Conservation (phyloP, 1,284 basidiomycete species). For the Waitea zeae region DNA sequence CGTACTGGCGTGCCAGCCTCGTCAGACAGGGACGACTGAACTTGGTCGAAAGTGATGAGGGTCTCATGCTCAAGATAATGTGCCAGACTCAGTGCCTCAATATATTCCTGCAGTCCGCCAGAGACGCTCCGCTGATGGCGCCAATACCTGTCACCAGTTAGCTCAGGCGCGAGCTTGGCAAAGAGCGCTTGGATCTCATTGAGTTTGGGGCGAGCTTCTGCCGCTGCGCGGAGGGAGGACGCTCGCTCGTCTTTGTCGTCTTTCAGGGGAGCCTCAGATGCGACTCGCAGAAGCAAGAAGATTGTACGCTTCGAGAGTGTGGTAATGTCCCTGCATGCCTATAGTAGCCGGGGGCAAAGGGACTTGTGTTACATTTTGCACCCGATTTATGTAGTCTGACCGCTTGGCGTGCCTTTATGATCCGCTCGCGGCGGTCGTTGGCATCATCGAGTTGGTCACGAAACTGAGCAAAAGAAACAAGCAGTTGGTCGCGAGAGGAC, state of each 20-base stretch:
- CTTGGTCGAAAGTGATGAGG: conserved; percentile 54
- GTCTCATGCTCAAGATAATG: conserved; percentile 67
- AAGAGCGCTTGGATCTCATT: conserved; percentile 55
- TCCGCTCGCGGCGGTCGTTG: conserved; percentile 60
- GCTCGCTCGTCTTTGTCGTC: conserved; percentile 19
- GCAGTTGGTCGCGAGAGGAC: conserved; percentile 10
- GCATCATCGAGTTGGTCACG: conserved; percentile 57
- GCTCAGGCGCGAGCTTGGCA: conserved; percentile 41
- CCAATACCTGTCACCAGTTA: conserved; percentile 66
- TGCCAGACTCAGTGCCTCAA: conserved; percentile 83
- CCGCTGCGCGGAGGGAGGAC: conserved; percentile 24
- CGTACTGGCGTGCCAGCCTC: conserved; percentile 41
- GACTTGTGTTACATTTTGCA: conserved; percentile 2
- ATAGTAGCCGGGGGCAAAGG: too few relatives aligned
- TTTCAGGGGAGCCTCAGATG: too few relatives aligned
- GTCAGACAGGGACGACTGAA: conserved; percentile 48
- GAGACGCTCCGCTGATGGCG: conserved; percentile 64
- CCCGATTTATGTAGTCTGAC: too few relatives aligned
- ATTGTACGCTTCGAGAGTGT: conserved; percentile 91
- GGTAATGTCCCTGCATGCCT: conserved; percentile 77
- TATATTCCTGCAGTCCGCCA: conserved; percentile 77
- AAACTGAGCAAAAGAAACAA: conserved; percentile 35
- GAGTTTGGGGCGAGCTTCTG: conserved; percentile 50
- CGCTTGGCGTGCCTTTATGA: conserved; percentile 64
- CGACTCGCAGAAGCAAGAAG: conserved; percentile 77